These are phyloP conservation scores for Fusarium vanettenii DNA, from an alignment of 2,329 filamentous ascomycete species.

Conservation along the genomic window DNA sequence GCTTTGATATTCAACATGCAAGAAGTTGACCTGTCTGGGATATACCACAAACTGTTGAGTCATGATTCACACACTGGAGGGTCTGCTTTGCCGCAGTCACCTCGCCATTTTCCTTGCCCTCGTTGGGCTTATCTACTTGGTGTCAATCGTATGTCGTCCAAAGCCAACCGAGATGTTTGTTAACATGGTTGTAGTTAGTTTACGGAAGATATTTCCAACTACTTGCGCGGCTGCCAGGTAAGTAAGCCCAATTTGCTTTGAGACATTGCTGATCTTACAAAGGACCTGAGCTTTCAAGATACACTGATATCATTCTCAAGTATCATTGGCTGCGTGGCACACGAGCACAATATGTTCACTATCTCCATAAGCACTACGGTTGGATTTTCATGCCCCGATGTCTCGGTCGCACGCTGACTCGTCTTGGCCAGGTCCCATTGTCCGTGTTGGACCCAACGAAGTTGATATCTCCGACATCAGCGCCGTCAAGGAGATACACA, in stretches of 20 bases:
- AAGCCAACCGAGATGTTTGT: background rate
- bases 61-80: background rate
- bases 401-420: background rate
- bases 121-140: background rate
- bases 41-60: background rate
- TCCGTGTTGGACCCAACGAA: background rate
- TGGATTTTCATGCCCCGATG: background rate
- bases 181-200: background rate
- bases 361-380: background rate
- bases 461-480: background rate
- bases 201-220: background rate
- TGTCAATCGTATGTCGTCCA: background rate
- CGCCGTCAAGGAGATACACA: conserved; percentile 11
- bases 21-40: too few species aligned
- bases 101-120: background rate
- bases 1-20: too few species aligned
- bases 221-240: background rate
- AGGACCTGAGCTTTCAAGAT: background rate
- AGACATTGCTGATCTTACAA: background rate
- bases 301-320: background rate
- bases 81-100: background rate
- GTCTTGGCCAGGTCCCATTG: background rate
- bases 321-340: background rate
- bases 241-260: background rate
- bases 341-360: background rate